Percentiles rank a stretch among this genome's conserved stretches.
These are phyloP conservation scores for Hymenoscyphus albidus DNA, from an alignment of 2,329 filamentous ascomycete species.

Conservation along the genomic window DNA sequence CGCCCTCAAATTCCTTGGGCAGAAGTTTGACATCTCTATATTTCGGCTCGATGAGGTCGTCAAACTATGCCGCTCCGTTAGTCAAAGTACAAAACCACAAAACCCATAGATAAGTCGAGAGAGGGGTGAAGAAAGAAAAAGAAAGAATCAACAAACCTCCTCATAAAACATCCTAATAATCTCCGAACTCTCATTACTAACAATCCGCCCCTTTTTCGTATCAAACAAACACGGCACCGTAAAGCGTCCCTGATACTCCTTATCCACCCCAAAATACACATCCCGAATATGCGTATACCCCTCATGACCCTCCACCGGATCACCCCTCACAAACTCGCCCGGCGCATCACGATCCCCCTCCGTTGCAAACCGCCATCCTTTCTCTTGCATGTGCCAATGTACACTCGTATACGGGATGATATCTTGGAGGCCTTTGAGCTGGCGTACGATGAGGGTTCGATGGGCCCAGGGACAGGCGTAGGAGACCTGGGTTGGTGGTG, in stretches of 20 bases:
- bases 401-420: slow-evolving; percentile 54
- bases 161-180: slow-evolving; percentile 81
- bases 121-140: no score
- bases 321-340: slow-evolving; percentile 61
- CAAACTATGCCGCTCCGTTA: slow-evolving; percentile 58
- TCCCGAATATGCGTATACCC: slow-evolving; percentile 64
- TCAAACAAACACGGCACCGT: slow-evolving; percentile 68
- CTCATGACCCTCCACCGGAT: slow-evolving; percentile 57
- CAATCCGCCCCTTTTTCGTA: slow-evolving; percentile 62
- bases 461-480: slow-evolving; percentile 66
- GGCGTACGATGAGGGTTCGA: slow-evolving; percentile 79
- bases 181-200: slow-evolving; percentile 79
- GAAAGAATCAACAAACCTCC: slow-evolving; percentile 56
- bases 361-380: slow-evolving; percentile 64
- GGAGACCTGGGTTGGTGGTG: slow-evolving; percentile 32
- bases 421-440: slow-evolving; percentile 88
- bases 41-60: slow-evolving; percentile 60
- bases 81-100: background rate
- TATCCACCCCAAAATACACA: slow-evolving; percentile 63
- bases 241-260: slow-evolving; percentile 64
- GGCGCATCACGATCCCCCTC: slow-evolving; percentile 51
- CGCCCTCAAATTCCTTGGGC: slow-evolving; percentile 55
- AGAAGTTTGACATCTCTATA: slow-evolving; percentile 63
- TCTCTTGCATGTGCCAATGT: slow-evolving; percentile 62
- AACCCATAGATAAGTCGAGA: no score